phyloP scores from a whole-genome alignment of 129 eudicot genomes.

The Smallanthus sonchifolius region DNA sequence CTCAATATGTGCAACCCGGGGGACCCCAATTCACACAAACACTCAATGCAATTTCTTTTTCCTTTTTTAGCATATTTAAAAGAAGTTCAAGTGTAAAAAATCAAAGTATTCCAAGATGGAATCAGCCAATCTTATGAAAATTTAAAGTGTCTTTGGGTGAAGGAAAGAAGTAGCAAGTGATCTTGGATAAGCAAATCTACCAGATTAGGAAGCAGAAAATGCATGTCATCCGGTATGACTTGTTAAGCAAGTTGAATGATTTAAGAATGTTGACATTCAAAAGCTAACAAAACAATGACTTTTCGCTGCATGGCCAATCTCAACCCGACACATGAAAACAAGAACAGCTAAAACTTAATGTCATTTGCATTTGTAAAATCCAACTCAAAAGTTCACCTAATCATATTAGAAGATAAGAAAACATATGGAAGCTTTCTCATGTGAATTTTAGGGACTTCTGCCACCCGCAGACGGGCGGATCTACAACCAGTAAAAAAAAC shows the following conservation, averaged over 20 bases:
- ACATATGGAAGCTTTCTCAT: background rate
- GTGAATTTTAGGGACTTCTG: background rate
- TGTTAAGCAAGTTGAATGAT: background rate
- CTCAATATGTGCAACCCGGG: background rate
- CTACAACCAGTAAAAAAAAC: background rate
- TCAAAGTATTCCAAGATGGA: background rate
- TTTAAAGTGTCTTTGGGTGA: background rate
- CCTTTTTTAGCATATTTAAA: background rate
- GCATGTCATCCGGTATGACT: background rate
- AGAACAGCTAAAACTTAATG: background rate
- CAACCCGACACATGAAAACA: background rate
- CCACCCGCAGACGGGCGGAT: background rate
- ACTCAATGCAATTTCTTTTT: background rate
- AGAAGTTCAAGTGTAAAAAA: background rate
- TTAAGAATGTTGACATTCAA: background rate
- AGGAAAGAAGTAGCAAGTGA: background rate
- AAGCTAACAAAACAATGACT: constrained; percentile 1
- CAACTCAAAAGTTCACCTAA: background rate
- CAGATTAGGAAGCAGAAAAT: background rate
- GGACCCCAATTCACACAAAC: background rate
- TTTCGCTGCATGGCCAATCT: background rate
- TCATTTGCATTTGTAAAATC: background rate
- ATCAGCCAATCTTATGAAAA: background rate
- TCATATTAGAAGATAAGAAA: background rate
- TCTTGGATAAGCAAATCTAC: background rate